A percentile compares a stretch with the other conserved stretches of the same genome.
Evolutionary conservation across 371 early-diverging fungal genomes (phyloP).

Genomic region (Mortierella sp.): DNA sequence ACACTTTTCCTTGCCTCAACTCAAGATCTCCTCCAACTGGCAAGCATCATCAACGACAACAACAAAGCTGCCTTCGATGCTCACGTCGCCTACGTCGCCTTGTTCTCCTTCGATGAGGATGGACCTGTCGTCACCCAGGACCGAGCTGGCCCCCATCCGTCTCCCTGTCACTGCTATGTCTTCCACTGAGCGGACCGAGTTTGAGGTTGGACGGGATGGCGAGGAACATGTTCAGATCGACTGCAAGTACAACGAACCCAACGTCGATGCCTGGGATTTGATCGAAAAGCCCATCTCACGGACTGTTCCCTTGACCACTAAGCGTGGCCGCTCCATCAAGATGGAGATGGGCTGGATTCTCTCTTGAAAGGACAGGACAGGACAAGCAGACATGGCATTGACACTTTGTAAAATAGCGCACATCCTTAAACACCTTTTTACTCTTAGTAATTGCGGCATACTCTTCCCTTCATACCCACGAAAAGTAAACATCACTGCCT

Average conservation of each 20-base stretch:
- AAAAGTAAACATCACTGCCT: background rate
- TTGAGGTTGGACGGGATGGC: constrained; percentile 41
- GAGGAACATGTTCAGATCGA: constrained; percentile 38
- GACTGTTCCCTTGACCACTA: constrained; percentile 35
- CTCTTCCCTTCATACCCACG: background rate
- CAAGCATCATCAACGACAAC: background rate
- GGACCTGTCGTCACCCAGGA: constrained; percentile 33
- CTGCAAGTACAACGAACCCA: constrained; percentile 58
- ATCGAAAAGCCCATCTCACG: constrained; percentile 52
- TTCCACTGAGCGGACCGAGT: background rate
- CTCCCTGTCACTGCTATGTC: constrained; percentile 5
- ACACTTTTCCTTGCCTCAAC: constrained; percentile 9
- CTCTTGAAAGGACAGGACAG: constrained; percentile 21
- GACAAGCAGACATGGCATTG: too few species aligned
- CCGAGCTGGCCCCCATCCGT: constrained; percentile 37
- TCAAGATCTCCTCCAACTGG: constrained; percentile 11
- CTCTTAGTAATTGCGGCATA: too few species aligned
- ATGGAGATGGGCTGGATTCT: constrained; percentile 60
- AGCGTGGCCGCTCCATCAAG: constrained; percentile 52
- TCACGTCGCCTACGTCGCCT: constrained; percentile 4
- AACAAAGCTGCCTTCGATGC: background rate
- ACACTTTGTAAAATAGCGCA: background rate
- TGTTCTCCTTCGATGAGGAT: constrained; percentile 23
- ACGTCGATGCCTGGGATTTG: constrained; percentile 57
- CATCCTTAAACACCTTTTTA: background rate